Base-by-base conservation (phyloP, 441 rosid genomes). In the Mallotus japonicus region DNA sequence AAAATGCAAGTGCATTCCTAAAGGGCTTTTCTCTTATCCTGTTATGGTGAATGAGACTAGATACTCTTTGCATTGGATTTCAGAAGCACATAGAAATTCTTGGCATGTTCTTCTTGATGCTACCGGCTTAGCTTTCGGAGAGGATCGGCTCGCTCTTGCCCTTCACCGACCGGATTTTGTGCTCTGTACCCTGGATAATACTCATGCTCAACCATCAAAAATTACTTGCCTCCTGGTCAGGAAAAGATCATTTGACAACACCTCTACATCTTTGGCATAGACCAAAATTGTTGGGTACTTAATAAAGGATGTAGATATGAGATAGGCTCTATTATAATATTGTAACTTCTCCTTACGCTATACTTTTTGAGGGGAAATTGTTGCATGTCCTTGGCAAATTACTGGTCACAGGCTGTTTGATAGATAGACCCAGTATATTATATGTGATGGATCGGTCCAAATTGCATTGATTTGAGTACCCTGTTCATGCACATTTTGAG, bases 91-190 rank as follows among this genome's bases (percentile, higher is more conserved):
- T 62, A 75, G 92, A 46, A 86, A 83, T 56, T 85, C 89, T 3
- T 89, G 89, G 95, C 89, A 86, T 24, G 92, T 87, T 58, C 83
- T 85, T 24, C 80, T 88, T 1, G 95, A 88, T 37, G 89, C 87
- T 4, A 85, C 89, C 0, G 80, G 83, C 4, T 67, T 84, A 59
- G 88, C 66, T 68, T 82, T 77, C 4, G 85, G 87, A 0, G 85
- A 86, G 79, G 83, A 87, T 24, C 73, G 81, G 54, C 72, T 85
- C 40, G 80, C 87, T 15, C 87, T 88, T n/a, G 85, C 90, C 5
- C 87, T 84, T 11, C 84, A 87, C 71, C 74, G 81, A 54, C 91
- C 91, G 6, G 93, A 89, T 59, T 86, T 86, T 65, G 84, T 83
- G 73, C 6, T 87, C 8, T 86, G 85, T 53, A 82, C 77, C 4